These are phyloP conservation scores for Saccharomycopsis sp. DNA, from an alignment of 805 yeast species.

Conservation along the genomic window DNA sequence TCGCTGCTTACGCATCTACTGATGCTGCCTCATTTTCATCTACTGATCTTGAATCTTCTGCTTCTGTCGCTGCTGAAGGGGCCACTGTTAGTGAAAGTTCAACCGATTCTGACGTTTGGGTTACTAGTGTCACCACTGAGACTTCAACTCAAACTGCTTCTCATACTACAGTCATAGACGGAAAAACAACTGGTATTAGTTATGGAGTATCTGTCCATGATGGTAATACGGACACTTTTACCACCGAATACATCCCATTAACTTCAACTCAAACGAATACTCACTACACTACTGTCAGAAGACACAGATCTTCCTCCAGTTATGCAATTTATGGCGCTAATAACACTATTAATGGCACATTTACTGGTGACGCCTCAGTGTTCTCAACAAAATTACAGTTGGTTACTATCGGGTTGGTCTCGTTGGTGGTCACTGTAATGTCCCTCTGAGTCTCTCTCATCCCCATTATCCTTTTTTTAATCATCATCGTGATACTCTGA, in stretches of 20 bases:
- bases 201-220: constrained; percentile 11
- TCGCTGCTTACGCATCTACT: constrained; percentile 8
- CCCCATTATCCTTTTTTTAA: too few relatives aligned
- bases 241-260: constrained; percentile 19
- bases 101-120: constrained; percentile 19
- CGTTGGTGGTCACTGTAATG: constrained; percentile 8
- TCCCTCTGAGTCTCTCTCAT: constrained; percentile 10
- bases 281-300: constrained; percentile 18
- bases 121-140: constrained; percentile 15
- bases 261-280: constrained; percentile 19
- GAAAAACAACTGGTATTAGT: constrained; percentile 20
- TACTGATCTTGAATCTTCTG: constrained; percentile 3
- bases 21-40: constrained; percentile 15
- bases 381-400: not conserved
- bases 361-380: constrained; percentile 10
- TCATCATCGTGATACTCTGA: too few relatives aligned
- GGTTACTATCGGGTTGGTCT: constrained; percentile 7
- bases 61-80: constrained; percentile 9
- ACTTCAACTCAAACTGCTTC: constrained; percentile 17
- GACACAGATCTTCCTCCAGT: constrained; percentile 9
- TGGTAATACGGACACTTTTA: constrained; percentile 13
- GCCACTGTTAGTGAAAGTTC: too few relatives aligned
- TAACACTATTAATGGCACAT: constrained; percentile 5
- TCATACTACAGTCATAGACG: constrained; percentile 16
- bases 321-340: constrained; percentile 3